Conservation (phyloP, 2,329 filamentous ascomycete genomes). For the Ilyonectria mors-panacis region DNA sequence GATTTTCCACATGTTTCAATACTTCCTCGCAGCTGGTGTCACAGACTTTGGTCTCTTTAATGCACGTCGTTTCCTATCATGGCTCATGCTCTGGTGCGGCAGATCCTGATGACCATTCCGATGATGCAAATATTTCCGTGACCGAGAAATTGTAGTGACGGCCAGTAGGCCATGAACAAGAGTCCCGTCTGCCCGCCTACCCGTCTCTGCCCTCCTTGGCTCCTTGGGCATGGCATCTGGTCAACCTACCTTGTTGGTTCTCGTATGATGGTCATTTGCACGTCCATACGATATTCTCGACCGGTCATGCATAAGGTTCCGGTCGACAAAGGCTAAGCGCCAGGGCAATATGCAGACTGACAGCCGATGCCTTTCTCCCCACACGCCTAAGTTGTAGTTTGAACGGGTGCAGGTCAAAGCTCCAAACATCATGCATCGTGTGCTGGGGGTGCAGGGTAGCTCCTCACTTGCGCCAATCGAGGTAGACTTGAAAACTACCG, state of each 20-base stretch:
- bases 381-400: constrained; percentile 13
- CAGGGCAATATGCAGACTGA: constrained; percentile 13
- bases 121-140: neutral
- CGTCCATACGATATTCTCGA: neutral
- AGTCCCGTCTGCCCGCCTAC: constrained; percentile 10
- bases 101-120: neutral
- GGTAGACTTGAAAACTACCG: neutral
- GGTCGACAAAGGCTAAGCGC: constrained; percentile 11
- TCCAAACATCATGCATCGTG: constrained; percentile 13
- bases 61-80: neutral
- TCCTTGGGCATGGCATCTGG: neutral
- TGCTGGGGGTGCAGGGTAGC: constrained; percentile 19
- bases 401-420: constrained; percentile 7
- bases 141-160: neutral
- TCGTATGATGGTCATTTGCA: neutral
- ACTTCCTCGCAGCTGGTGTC: neutral
- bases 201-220: constrained; percentile 5
- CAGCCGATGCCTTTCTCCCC: constrained; percentile 3
- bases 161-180: neutral
- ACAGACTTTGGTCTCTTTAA: neutral
- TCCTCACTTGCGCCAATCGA: neutral
- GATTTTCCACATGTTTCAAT: neutral
- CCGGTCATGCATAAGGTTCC: constrained; percentile 10
- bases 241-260: constrained; percentile 6
- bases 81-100: neutral